Evolutionary conservation across 371 early-diverging fungal species (phyloP), one percentile per base, ranked within the genome.

Genomic region (Mucor mucedo): DNA sequence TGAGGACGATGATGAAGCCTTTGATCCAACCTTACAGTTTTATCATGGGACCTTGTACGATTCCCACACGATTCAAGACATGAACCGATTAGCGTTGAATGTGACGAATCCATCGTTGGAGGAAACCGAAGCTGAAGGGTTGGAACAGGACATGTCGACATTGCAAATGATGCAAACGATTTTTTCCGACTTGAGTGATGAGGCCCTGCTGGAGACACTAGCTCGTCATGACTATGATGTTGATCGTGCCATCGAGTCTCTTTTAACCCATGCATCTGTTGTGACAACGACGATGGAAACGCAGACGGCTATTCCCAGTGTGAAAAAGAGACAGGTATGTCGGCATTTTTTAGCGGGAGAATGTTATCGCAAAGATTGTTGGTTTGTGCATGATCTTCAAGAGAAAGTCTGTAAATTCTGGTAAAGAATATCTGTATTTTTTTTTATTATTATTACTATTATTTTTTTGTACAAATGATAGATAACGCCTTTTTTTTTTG

Each of bases 381-480:
- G 93, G 91, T 92, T 85, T 76, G 85, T 85, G 10, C 93, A 92
- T 76, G 93, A 92, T 68, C 75, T 89, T 44, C 84, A 89, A 52
- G 75, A 78, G 4, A 83, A 85, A 66, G 75, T 89, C 11, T 92
- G 93, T 76, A 91, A 90, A 68, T 92, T 89, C 65, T 91, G 87
- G 88, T 87, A 79, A 44, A 60, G 77, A 14, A 27, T 3, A 27
- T 5, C 21, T 21, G 21, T 21, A 21, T 21, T 21, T 21, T 21
- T 21, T 21, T 0, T 21, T 21, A 21, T 21, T 21, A 21, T 21
- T 21, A 21, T 21, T 21, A 21, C n/a, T n/a, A n/a, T n/a, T n/a
- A n/a, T n/a, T n/a, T n/a, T n/a, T n/a, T 21, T 21, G 21, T 21
- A 21, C 21, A 21, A 21, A 21, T 21, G 21, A 21, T 21, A 21